Evolutionary conservation across 2,329 filamentous ascomycete genomes (phyloP).

Genomic region (Aspergillus aculeatinus): DNA sequence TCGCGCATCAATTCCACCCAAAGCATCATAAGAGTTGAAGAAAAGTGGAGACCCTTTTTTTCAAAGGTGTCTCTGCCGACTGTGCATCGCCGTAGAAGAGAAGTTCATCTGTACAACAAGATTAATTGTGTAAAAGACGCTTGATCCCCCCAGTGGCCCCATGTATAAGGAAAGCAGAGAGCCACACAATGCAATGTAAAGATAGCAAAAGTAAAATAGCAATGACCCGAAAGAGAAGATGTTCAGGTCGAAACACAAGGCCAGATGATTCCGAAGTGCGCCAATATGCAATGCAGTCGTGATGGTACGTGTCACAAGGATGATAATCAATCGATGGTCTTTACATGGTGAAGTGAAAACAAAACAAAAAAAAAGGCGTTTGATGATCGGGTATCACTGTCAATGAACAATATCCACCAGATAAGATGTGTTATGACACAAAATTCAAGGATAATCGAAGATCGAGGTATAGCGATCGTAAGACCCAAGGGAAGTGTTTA

Average conservation of each 20-base stretch:
- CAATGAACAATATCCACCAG: conserved; percentile 19
- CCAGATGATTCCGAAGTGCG: conserved; percentile 33
- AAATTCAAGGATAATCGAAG: conserved; percentile 6
- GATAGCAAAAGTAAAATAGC: conserved; percentile 24
- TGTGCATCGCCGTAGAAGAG: conserved; percentile 5
- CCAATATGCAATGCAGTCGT: conserved; percentile 43
- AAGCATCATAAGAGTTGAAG: neutral
- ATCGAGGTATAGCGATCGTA: conserved; percentile 1
- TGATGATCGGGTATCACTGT: conserved; percentile 24
- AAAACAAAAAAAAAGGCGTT: conserved; percentile 13
- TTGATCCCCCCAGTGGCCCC: conserved; percentile 1
- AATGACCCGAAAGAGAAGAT: conserved; percentile 19
- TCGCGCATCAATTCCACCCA: neutral
- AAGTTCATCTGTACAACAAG: conserved; percentile 7
- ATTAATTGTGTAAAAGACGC: conserved; percentile 8
- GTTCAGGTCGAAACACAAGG: conserved; percentile 24
- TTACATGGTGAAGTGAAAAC: conserved; percentile 12
- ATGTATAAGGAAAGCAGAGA: conserved; percentile 28
- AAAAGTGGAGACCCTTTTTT: neutral
- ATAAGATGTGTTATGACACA: conserved; percentile 11
- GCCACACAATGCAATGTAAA: conserved; percentile 32
- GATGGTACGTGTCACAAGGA: conserved; percentile 36
- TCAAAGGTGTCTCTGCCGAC: neutral
- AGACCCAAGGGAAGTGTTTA: conserved; percentile 42
- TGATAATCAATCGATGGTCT: conserved; percentile 24